Evolutionary conservation across 495 filamentous ascomycete genomes (phyloP).

Genomic region (Aspergillus affinis): DNA sequence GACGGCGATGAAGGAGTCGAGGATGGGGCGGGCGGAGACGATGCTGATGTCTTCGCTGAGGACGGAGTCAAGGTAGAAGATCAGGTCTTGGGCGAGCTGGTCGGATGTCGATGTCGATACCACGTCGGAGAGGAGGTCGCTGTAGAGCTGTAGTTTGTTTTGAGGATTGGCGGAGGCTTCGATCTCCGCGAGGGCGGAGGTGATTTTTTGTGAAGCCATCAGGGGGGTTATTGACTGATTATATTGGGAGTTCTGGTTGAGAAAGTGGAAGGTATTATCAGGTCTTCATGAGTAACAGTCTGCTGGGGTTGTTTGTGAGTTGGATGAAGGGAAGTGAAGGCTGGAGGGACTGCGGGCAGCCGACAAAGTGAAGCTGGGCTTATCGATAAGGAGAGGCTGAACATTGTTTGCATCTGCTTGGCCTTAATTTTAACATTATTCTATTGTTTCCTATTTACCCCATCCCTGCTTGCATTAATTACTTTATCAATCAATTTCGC

Average conservation of each 20-base stretch:
- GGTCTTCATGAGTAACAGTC: background rate
- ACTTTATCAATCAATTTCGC: too few species aligned
- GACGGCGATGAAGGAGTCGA: slow-evolving; percentile 62
- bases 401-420: background rate
- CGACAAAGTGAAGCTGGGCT: slow-evolving; percentile 13
- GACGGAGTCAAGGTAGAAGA: slow-evolving; percentile 65
- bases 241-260: background rate
- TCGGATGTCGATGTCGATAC: slow-evolving; percentile 52
- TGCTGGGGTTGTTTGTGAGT: slow-evolving; percentile 1
- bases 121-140: slow-evolving; percentile 63
- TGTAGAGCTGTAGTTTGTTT: slow-evolving; percentile 63
- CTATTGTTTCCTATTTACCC: too few species aligned
- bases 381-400: slow-evolving; percentile 33
- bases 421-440: background rate
- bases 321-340: slow-evolving; percentile 7
- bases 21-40: slow-evolving; percentile 69
- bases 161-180: slow-evolving; percentile 50
- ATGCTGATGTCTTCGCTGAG: slow-evolving; percentile 70
- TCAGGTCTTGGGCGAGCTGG: slow-evolving; percentile 63
- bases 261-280: slow-evolving; percentile 5
- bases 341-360: slow-evolving; percentile 2
- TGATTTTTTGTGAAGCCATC: slow-evolving; percentile 61
- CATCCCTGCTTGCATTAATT: too few species aligned
- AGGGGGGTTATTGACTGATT: slow-evolving; percentile 2
- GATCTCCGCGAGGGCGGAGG: slow-evolving; percentile 54